These are phyloP conservation scores for Solanum virginianum DNA, from an alignment of 257 asterid genomes.

Conservation along the genomic window DNA sequence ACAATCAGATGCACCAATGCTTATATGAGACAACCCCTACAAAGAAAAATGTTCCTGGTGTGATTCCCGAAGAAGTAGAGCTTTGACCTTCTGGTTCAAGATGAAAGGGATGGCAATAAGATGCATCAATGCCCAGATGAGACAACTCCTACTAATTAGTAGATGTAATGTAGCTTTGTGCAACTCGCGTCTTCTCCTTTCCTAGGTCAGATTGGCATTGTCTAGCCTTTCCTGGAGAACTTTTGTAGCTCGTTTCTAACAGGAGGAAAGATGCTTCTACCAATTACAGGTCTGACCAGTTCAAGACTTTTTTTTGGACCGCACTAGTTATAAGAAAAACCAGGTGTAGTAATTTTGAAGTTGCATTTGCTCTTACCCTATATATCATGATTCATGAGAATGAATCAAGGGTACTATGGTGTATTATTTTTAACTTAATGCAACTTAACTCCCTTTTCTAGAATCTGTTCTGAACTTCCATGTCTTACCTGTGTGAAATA, in stretches of 20 bases:
- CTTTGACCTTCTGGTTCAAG: conserved; percentile 16
- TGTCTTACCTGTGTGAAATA: not conserved
- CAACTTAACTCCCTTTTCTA: not conserved
- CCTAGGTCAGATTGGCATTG: not conserved
- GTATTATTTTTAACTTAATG: not conserved
- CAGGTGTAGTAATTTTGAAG: not conserved
- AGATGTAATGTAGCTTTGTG: not conserved
- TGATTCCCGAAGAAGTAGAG: conserved; percentile 33
- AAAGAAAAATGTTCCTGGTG: conserved; percentile 27
- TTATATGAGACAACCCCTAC: conserved; percentile 36
- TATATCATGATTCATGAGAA: not conserved
- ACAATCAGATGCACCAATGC: conserved; percentile 1
- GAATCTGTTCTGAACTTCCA: not conserved
- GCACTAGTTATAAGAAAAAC: not conserved
- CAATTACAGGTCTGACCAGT: not conserved
- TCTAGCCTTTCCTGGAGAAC: not conserved
- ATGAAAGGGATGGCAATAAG: not conserved
- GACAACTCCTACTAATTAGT: not conserved
- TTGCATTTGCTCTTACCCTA: not conserved
- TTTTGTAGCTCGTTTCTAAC: not conserved
- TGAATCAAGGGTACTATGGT: not conserved
- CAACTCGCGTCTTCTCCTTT: not conserved
- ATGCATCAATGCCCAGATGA: not conserved
- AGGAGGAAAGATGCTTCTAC: not conserved
- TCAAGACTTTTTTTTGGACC: not conserved